A percentile compares a stretch with the other conserved stretches of the same genome.
Evolutionary conservation across 768 basidiomycete genomes (phyloP).

Genomic region (Trametes maxima): DNA sequence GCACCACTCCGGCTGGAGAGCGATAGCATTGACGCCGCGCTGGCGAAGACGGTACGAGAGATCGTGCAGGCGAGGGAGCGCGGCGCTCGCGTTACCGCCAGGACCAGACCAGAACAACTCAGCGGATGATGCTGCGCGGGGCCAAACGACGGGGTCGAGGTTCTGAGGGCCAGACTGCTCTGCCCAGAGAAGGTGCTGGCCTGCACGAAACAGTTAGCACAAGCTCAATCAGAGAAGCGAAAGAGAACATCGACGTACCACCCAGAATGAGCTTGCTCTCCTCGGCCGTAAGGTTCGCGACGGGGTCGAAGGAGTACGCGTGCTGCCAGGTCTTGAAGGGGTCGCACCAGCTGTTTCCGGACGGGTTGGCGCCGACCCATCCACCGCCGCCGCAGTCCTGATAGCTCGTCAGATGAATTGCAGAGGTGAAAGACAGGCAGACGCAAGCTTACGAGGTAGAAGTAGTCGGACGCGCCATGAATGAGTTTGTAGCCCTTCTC

Average conservation of each 20-base stretch:
- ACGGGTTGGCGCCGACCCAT: constrained; percentile 60
- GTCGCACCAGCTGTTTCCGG: constrained; percentile 71
- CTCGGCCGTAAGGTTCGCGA: constrained; percentile 49
- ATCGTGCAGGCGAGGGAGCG: constrained; percentile 70
- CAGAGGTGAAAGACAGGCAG: too few species aligned
- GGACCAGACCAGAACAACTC: constrained; percentile 80
- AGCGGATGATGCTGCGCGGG: constrained; percentile 70
- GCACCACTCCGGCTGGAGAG: constrained; percentile 76
- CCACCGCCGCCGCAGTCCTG: constrained; percentile 73
- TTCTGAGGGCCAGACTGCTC: constrained; percentile 72
- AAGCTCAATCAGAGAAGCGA: background rate
- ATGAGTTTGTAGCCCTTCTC: constrained; percentile 63
- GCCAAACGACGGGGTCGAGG: constrained; percentile 73
- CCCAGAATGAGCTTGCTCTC: constrained; percentile 65
- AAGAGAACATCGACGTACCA: constrained; percentile 35
- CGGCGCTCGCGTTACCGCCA: constrained; percentile 35
- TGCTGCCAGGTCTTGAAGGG: constrained; percentile 82
- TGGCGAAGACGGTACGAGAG: constrained; percentile 62
- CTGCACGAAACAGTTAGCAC: background rate
- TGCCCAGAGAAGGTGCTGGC: constrained; percentile 75
- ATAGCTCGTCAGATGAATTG: background rate
- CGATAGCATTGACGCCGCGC: constrained; percentile 60
- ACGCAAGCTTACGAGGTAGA: constrained; percentile 60
- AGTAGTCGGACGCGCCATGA: constrained; percentile 73
- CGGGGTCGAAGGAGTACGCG: constrained; percentile 74